phyloP scores from a whole-genome alignment of 768 basidiomycete species.

The Suillus subalutaceus region DNA sequence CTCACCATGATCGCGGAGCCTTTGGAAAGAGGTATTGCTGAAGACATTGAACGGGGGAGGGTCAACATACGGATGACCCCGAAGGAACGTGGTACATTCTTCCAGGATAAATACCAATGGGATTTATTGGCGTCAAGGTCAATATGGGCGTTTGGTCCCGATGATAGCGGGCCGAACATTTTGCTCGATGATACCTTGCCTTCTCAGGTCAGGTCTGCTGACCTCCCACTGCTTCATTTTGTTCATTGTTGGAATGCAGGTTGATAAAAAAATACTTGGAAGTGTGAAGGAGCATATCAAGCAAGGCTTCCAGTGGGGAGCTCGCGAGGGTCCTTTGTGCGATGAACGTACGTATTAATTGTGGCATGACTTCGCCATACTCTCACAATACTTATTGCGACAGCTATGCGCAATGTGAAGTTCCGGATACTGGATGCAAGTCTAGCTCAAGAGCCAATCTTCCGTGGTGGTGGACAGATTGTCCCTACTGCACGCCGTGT shows the following conservation, averaged over 20 bases:
- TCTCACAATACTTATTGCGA: slow-evolving; percentile 8
- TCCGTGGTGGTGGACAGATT: slow-evolving; percentile 97
- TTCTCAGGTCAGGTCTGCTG: slow-evolving; percentile 63
- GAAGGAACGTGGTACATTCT: slow-evolving; percentile 94
- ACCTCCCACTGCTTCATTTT: not conserved
- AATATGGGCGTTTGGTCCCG: slow-evolving; percentile 99
- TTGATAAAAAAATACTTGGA: slow-evolving; percentile 90
- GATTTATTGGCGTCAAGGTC: slow-evolving; percentile 95
- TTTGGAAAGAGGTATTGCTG: slow-evolving; percentile 91
- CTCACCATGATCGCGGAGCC: slow-evolving; percentile 99
- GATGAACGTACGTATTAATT: slow-evolving; percentile 87
- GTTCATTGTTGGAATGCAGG: slow-evolving; percentile 41
- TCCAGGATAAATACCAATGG: slow-evolving; percentile 98
- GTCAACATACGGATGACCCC: slow-evolving; percentile 94
- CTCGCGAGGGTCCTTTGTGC: slow-evolving; percentile 95
- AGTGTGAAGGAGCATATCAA: slow-evolving; percentile 95
- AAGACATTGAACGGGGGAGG: slow-evolving; percentile 92
- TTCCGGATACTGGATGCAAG: slow-evolving; percentile 94
- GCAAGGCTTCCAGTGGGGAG: slow-evolving; percentile 99
- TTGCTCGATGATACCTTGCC: slow-evolving; percentile 95
- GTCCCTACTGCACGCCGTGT: slow-evolving; percentile 98
- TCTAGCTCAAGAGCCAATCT: slow-evolving; percentile 94
- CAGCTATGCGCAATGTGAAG: slow-evolving; percentile 98
- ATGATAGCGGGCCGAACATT: slow-evolving; percentile 92
- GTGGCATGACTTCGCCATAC: not conserved